phyloP scores from a whole-genome alignment of 2,329 filamentous ascomycete genomes.

The Fusarium anthophilum region DNA sequence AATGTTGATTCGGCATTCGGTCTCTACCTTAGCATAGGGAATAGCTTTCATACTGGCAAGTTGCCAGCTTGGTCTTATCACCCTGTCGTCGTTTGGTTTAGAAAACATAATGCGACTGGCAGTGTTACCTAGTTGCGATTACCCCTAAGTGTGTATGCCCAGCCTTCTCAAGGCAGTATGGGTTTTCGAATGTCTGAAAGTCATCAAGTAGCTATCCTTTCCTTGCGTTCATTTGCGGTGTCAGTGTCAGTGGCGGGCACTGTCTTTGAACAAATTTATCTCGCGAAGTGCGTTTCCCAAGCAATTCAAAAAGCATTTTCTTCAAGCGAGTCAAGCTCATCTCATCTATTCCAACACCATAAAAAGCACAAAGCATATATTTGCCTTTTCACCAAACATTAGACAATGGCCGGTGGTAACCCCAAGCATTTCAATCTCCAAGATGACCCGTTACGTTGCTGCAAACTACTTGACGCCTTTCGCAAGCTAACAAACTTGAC shows the following conservation, averaged over 20 bases:
- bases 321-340: not conserved
- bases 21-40: not conserved
- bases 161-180: not conserved
- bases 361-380: not conserved
- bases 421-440: slow-evolving; percentile 52
- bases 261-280: not conserved
- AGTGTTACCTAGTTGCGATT: not conserved
- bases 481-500: slow-evolving; percentile 31
- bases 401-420: slow-evolving; percentile 50
- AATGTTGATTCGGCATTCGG: not conserved
- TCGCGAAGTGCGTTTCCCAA: not conserved
- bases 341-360: not conserved
- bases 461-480: not conserved
- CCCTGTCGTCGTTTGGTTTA: not conserved
- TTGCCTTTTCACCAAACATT: not conserved
- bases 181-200: not conserved
- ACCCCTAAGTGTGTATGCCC: not conserved
- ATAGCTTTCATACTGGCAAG: not conserved
- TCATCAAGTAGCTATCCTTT: not conserved
- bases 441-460: slow-evolving; percentile 48
- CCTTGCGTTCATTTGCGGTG: not conserved
- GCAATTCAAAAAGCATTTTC: not conserved
- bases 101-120: not conserved
- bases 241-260: slow-evolving; percentile 15
- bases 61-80: not conserved